Base-by-base conservation (phyloP, 2,329 filamentous ascomycete genomes). In the Fusarium tricinctum region DNA sequence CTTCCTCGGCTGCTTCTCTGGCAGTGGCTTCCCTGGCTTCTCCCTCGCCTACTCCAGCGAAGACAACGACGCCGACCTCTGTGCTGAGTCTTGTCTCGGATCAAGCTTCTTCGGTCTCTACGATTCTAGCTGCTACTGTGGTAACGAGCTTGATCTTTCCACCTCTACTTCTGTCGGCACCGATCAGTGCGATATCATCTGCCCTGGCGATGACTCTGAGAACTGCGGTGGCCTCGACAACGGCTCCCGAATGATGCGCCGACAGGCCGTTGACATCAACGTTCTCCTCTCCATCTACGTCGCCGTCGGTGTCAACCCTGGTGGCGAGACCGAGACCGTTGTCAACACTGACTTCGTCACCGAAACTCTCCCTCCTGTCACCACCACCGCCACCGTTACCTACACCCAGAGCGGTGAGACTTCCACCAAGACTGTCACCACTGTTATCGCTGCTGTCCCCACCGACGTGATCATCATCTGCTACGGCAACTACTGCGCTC, bases 61-160 rank as follows among this genome's bases (percentile, higher is more conserved):
- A 2, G 40, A 65, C 2, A 73, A 73, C 60, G 35, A 49, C 6
- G 46, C 69, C 17, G 49, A 66, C 2, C 39, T 28, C n/a, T 79
- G 77, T 58, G 68, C 70, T 7, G 68, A 62, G 10, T 43, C 53
- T 32, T 78, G 77, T 56, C 43, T 56, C 3, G 63, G 64, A 20
- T 63, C 55, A 39, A 58, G 48, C 49, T 75, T 62, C 68, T 62
- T 77, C 20, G 75, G 71, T 58, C 46, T 68, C 46, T 65, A 67
- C 54, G 60, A 52, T 30, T 53, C 46, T 23, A 66, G 73, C 55
- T 79, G 77, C 64, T 75, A 75, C 70, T 79, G 77, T 43, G 74
- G 73, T 10, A 55, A 63, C 1, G 32, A 42, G 2, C 42, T 76
- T n/a, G 58, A 70, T 20, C 35, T 49, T 8, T 40, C 43, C 4